Evolutionary conservation across 1,139 yeast species (phyloP).

Genomic region (Suhomyces guaymorum): DNA sequence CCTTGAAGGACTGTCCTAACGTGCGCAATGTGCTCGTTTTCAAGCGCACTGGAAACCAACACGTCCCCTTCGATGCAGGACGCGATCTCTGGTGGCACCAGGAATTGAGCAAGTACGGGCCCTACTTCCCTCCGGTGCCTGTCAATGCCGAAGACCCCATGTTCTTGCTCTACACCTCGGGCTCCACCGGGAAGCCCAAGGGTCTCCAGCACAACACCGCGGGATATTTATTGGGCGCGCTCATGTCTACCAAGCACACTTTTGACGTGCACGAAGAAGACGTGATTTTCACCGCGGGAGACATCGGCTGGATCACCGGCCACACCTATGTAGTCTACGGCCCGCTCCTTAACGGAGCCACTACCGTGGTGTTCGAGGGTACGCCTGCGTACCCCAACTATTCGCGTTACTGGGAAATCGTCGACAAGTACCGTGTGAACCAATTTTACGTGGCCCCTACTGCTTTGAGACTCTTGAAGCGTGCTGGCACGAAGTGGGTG

Average conservation of each 20-base stretch:
- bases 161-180: slow-evolving; percentile 66
- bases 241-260: slow-evolving; percentile 67
- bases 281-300: slow-evolving; percentile 80
- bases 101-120: slow-evolving; percentile 66
- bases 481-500: slow-evolving; percentile 74
- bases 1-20: slow-evolving; percentile 65
- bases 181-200: slow-evolving; percentile 71
- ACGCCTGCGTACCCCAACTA: slow-evolving; percentile 83
- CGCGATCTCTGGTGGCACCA: slow-evolving; percentile 86
- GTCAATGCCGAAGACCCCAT: slow-evolving; percentile 63
- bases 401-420: slow-evolving; percentile 83
- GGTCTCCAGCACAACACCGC: slow-evolving; percentile 77
- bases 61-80: slow-evolving; percentile 59
- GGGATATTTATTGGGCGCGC: slow-evolving; percentile 73
- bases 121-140: slow-evolving; percentile 61
- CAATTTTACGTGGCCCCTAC: slow-evolving; percentile 92
- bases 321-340: slow-evolving; percentile 84
- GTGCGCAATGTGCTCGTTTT: slow-evolving; percentile 71
- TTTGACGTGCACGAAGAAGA: slow-evolving; percentile 78
- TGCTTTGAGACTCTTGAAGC: slow-evolving; percentile 76
- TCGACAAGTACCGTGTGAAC: slow-evolving; percentile 72
- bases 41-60: slow-evolving; percentile 69
- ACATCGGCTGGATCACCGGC: slow-evolving; percentile 89
- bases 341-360: slow-evolving; percentile 75
- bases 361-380: slow-evolving; percentile 82